Conservation (phyloP, 192 early-diverging fungal species). For the Coemansia sp. region DNA sequence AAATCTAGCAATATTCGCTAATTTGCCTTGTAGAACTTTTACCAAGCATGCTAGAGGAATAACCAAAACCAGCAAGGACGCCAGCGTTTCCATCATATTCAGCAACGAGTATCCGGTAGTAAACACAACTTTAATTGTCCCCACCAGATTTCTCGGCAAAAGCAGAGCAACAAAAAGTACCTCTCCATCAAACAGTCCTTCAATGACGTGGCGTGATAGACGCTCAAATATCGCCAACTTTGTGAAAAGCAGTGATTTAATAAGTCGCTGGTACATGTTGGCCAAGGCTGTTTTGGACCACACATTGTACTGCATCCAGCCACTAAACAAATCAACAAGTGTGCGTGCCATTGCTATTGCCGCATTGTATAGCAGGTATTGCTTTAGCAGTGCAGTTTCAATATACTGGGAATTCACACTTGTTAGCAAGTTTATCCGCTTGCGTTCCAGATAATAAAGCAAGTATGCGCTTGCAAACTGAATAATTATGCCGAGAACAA, state of each 20-base stretch:
- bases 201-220: conserved; percentile 7
- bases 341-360: not conserved
- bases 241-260: conserved; percentile 1
- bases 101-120: conserved; percentile 10
- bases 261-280: conserved; percentile 6
- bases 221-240: conserved; percentile 20
- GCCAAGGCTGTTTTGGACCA: not conserved
- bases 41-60: not conserved
- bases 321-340: not conserved
- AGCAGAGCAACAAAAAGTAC: not conserved
- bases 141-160: conserved; percentile 1
- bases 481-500: conserved; percentile 3
- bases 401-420: not conserved
- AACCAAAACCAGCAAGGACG: not conserved
- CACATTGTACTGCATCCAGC: conserved; percentile 1
- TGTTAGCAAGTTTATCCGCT: conserved; percentile 9
- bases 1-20: too few relatives aligned
- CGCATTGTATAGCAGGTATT: conserved; percentile 5
- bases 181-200: conserved; percentile 4
- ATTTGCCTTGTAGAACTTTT: not conserved
- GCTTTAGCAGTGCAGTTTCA: not conserved
- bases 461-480: conserved; percentile 10
- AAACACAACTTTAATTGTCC: not conserved
- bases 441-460: conserved; percentile 13
- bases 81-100: not conserved